Base-by-base conservation (phyloP, 768 basidiomycete species). In the Lactarius deliciosus region DNA sequence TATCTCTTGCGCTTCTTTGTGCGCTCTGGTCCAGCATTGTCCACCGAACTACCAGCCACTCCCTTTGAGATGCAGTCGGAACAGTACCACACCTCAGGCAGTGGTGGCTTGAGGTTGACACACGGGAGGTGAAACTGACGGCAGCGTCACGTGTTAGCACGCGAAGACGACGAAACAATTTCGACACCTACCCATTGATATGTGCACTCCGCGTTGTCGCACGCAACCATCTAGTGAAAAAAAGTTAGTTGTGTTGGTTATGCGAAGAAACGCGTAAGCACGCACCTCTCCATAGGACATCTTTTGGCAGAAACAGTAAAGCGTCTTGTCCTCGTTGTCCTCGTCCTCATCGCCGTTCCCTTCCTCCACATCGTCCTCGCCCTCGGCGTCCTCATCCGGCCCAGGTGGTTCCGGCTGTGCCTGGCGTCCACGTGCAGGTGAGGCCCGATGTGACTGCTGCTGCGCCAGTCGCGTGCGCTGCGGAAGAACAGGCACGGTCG, bases 241-340 rank as follows among this genome's bases (percentile, higher is more conserved):
- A n/a, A 18, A 30, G 20, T n/a, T 16, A 22, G 40, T 63, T 38
- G 34, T 18, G 22, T 56, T 15, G 13, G 22, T 56, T 15, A 55
- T 38, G 9, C 30, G 57, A 18, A 59, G 36, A 34, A 40, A 63
- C 30, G 59, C n/a, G 20, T 43, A n/a, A 15, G 59, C 4, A 74
- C 77, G 63, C 63, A 80, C 79, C 76, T 85, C 86, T 58, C 87
- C 87, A 70, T 85, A 87, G 58, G 83, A 85, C 69, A 82, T 79
- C 72, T 85, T 83, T 70, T 82, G 83, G 74, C 87, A 88, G 76
- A 82, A 81, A 75, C 87, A 88, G 67, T 88, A 88, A 5, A 86
- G 69, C 61, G 79, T 79, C 72, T 86, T 82, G 74, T 88, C 85
- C 70, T 85, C 85, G 1, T 77, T 81, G 60, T 81, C 83, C n/a